These are phyloP conservation scores for Agrocybe chaxingu DNA, from an alignment of 768 basidiomycete species.

Conservation along the genomic window DNA sequence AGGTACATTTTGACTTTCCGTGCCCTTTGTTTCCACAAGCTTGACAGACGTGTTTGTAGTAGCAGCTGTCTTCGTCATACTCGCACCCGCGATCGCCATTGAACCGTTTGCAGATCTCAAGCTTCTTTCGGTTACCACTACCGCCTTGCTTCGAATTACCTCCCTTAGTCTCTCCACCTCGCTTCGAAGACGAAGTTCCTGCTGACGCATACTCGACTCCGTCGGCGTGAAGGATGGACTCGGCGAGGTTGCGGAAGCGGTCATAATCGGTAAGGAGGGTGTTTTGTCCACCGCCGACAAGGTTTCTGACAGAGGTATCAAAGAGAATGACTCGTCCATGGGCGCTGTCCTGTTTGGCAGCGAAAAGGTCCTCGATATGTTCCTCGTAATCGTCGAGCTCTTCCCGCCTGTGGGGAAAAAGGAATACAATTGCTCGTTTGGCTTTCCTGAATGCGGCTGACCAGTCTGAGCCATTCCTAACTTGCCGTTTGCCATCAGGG, in stretches of 20 bases:
- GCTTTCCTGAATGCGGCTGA: conserved; percentile 16
- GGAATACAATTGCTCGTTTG: conserved; percentile 15
- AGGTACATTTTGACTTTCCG: neutral
- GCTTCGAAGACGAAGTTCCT: neutral
- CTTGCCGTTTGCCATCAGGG: conserved; percentile 9
- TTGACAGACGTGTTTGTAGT: conserved; percentile 16
- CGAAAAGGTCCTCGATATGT: conserved; percentile 22
- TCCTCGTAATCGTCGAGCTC: conserved; percentile 21
- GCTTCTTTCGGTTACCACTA: neutral
- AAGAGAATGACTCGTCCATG: conserved; percentile 21
- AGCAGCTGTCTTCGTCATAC: neutral
- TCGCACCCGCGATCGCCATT: conserved; percentile 16
- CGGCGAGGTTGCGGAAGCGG: neutral
- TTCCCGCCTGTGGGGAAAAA: conserved; percentile 19
- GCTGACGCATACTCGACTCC: conserved; percentile 3
- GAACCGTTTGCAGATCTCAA: conserved; percentile 18
- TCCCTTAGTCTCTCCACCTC: neutral
- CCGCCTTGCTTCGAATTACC: no score
- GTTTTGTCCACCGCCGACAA: conserved; percentile 8
- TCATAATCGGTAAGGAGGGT: conserved; percentile 17
- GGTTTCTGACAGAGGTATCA: conserved; percentile 21
- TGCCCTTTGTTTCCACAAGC: neutral
- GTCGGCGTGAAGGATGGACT: conserved; percentile 11
- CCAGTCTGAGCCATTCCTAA: conserved; percentile 21
- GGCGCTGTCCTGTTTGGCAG: neutral